Evolutionary conservation across 78 protist genomes (phyloP), one percentile per base, ranked within the genome.

Genomic region (Trichosphaerium sp.): DNA sequence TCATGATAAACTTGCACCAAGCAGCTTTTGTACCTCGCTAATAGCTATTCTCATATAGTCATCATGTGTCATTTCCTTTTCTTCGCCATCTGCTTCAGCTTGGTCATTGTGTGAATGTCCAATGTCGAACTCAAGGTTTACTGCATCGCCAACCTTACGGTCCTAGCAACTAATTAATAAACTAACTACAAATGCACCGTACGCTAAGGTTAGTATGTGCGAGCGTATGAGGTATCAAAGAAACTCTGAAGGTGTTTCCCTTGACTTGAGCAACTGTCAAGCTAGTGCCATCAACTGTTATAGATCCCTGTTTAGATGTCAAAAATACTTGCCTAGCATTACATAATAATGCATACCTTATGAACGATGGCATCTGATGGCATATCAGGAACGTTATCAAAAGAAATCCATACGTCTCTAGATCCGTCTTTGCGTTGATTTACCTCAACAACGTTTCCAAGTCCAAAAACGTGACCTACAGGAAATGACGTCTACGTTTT

Each of bases 241-340:
- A 68, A 25, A 68, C 73, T 4, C 65, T 3, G 59, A 68, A 15
- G 18, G n/a, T 12, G n/a, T 34, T 18, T 26, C 29, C 73, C 4
- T 8, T 51, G 65, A 68, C 63, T 47, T 68, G 68, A 4, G 73
- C 73, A 4, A 68, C 67, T 4, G 73, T 68, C 39, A 68, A 63
- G 32, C 58, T 41, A 34, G 42, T 54, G 10, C 59, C 59, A 34
- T 10, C n/a, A n/a, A n/a, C n/a, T n/a, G n/a, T n/a, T n/a, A n/a
- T n/a, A n/a, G n/a, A n/a, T n/a, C n/a, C n/a, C 18, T 44, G 51
- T 44, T 44, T 44, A 18, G 18, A 18, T 44, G 51, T 21, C 18
- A 18, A 18, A 18, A 32, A 54, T 54, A 35, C 10, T 12, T 21
- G 10, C 10, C 59, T 54, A 59, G 21, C 73, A 59, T 26, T 68